phyloP scores from a whole-genome alignment of 73 alveolate genomes.

The Stentor coeruleus region DNA sequence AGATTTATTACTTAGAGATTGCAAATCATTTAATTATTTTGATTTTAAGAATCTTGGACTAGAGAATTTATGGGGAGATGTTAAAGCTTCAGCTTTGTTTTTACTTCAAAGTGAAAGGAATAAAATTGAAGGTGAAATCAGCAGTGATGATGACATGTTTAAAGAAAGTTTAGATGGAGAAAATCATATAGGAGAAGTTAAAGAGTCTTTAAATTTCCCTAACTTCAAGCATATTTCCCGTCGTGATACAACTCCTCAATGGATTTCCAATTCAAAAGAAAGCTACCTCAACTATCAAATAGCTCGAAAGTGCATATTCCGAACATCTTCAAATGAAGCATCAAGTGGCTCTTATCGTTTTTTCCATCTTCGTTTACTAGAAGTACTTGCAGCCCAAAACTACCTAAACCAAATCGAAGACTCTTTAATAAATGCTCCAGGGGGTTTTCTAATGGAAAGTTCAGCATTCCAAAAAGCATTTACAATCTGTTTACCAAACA shows the following conservation, averaged over 20 bases:
- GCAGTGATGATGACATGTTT: background rate
- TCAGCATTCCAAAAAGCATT: slow-evolving; percentile 17
- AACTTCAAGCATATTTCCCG: no score
- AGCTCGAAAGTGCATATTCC: background rate
- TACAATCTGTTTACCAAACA: background rate
- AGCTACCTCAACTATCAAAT: background rate
- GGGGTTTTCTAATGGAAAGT: slow-evolving; percentile 19
- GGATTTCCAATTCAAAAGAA: background rate
- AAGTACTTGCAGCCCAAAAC: slow-evolving; percentile 9
- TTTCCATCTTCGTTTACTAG: background rate
- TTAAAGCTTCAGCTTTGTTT: background rate
- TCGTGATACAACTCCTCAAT: background rate
- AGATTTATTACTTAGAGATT: background rate
- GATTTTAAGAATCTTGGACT: slow-evolving; percentile 2
- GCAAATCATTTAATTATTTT: background rate
- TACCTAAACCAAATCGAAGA: slow-evolving; percentile 5
- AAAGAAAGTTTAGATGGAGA: background rate
- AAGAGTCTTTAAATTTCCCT: no score
- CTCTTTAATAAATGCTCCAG: background rate
- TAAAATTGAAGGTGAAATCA: background rate
- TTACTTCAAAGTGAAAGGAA: background rate
- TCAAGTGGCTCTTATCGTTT: slow-evolving; percentile 11
- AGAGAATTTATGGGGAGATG: background rate
- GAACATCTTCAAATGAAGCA: background rate
- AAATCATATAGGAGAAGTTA: background rate